These are phyloP conservation scores for Zoysia matrella DNA, from an alignment of 202 grass and related monocot genomes.

Conservation along the genomic window DNA sequence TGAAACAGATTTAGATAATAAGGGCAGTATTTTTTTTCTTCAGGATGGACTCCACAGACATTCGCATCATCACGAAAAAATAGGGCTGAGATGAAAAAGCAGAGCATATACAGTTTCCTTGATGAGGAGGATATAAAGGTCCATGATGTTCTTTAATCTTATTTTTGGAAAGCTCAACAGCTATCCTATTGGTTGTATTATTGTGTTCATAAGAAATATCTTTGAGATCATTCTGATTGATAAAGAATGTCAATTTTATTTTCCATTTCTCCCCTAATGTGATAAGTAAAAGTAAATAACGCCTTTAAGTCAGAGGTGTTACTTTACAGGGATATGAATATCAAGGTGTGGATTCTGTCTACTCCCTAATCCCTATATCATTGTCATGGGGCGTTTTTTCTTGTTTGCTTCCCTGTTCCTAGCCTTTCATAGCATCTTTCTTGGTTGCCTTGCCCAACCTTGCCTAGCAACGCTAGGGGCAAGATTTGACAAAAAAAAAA, in stretches of 20 bases:
- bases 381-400: too few species aligned
- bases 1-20: constrained; percentile 9
- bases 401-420: too few species aligned
- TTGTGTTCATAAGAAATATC: constrained; percentile 6
- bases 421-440: too few species aligned
- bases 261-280: not conserved
- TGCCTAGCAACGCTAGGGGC: not conserved
- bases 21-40: constrained; percentile 27
- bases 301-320: not conserved
- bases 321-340: constrained; percentile 2
- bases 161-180: not conserved
- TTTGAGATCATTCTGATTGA: not conserved
- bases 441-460: too few species aligned
- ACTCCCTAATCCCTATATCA: too few species aligned
- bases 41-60: constrained; percentile 89
- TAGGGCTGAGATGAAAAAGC: constrained; percentile 79
- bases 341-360: not conserved
- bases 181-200: constrained; percentile 12
- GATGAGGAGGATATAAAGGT: constrained; percentile 98
- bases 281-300: not conserved
- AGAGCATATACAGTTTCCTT: constrained; percentile 89
- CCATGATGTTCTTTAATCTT: constrained; percentile 19
- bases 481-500: not conserved
- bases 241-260: not conserved
- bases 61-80: constrained; percentile 95